Evolutionary conservation across 2,329 filamentous ascomycete genomes (phyloP), one percentile per base, ranked within the genome.

Genomic region (Botryotinia narcissicola): DNA sequence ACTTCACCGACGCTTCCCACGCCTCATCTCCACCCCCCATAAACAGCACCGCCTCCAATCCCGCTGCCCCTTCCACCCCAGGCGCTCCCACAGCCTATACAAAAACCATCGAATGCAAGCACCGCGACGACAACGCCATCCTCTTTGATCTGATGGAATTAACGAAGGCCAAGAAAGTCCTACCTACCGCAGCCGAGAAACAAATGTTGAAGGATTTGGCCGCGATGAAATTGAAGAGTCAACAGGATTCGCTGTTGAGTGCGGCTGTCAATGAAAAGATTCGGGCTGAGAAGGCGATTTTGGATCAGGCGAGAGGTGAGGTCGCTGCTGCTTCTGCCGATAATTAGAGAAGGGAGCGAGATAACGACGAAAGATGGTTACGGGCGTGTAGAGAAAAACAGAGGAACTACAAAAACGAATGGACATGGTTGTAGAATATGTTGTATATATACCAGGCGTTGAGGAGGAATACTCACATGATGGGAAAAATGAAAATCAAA

Each of bases 91-190:
- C 35, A 59, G 57, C 42, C 87, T 2, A 83, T 82, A 51, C 81
- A 84, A 67, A 84, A 64, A 75, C 74, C 1, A 87, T 91, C 77
- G 86, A 91, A 77, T 92, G 94, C 87, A 90, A 90, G 80, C 81
- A 87, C 78, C 85, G 87, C 78, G 84, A 85, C 74, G 90, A 89
- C 61, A 83, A 85, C 4, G 84, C 88, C 51, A 94, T 95, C 74
- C 83, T 94, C 29, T 82, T 86, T 67, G 85, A 88, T 73, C 85
- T 95, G 71, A 80, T 94, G 57, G 83, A 84, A 73, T 85, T 89
- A 81, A 92, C 91, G 32, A 87, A 87, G 32, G 92, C 91, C 16
- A 82, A 84, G 40, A 80, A 83, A 37, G 80, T 94, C 1, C 79
- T 86, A 74, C 85, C 90, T 3, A 90, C 87, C 1, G 81, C 84